Evolutionary conservation across 108 stramenopile species (phyloP).

Genomic region (Stephanodiscus triporus): DNA sequence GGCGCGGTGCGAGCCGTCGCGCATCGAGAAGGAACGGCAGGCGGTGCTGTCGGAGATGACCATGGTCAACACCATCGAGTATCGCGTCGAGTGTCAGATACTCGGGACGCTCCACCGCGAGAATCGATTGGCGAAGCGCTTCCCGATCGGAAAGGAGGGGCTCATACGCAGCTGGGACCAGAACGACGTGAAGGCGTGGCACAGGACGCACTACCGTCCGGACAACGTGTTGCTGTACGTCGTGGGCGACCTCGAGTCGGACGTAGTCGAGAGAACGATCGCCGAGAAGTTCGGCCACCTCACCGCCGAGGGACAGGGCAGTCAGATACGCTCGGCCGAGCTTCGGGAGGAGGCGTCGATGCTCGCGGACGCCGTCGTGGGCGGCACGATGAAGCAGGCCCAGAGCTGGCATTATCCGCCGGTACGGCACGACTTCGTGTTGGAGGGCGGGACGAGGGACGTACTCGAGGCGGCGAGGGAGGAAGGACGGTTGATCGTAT

Average conservation of each 20-base stretch:
- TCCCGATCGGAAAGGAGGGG: slow-evolving; percentile 97
- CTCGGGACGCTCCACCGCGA: slow-evolving; percentile 93
- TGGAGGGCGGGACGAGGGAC: slow-evolving; percentile 49
- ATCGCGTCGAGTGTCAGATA: slow-evolving; percentile 98
- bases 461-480: slow-evolving; percentile 34
- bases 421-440: slow-evolving; percentile 85
- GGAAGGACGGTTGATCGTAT: slow-evolving; percentile 15
- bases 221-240: slow-evolving; percentile 97
- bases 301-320: slow-evolving; percentile 75
- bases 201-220: slow-evolving; percentile 96
- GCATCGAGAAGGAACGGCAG: slow-evolving; percentile 96
- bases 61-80: slow-evolving; percentile 98
- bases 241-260: slow-evolving; percentile 93
- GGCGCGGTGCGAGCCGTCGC: slow-evolving; percentile 86
- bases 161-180: slow-evolving; percentile 90
- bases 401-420: slow-evolving; percentile 94
- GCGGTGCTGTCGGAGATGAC: slow-evolving; percentile 97
- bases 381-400: slow-evolving; percentile 75
- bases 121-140: slow-evolving; percentile 94
- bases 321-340: slow-evolving; percentile 68
- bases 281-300: slow-evolving; percentile 88
- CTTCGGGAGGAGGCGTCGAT: slow-evolving; percentile 73
- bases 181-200: slow-evolving; percentile 95
- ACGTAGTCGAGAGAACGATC: slow-evolving; percentile 80
- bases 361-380: slow-evolving; percentile 82